Evolutionary conservation across 1,284 basidiomycete genomes (phyloP), one percentile per base, ranked within the genome.

Genomic region (Sporisorium graminicola): DNA sequence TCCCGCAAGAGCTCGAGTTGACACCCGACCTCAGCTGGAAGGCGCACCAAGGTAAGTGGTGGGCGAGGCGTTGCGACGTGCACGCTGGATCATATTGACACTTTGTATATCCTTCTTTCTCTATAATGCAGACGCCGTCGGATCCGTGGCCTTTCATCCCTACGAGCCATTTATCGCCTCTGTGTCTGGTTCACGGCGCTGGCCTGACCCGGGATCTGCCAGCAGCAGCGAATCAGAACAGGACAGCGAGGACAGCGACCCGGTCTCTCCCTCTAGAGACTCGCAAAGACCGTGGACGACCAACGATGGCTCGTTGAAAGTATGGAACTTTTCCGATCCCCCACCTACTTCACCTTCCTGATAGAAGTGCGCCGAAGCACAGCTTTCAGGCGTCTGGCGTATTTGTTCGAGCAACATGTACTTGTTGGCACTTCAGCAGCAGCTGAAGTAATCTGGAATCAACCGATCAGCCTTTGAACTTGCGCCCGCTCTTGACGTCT

Each of bases 401-500:
- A 35, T 13, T 35, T 12, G 35, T 35, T 35, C 35, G 14, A 35
- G 35, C 35, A 13, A 13, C 35, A 14, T 35, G 35, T 35, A 35
- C 8, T 35, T 35, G 35, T 14, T 35, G 35, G 35, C 35, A 35
- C 35, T 35, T 35, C 35, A 35, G 35, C 35, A 3, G 35, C 35
- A 3, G 35, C 2, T 18, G 37, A 18, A 40, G 12, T 5, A 40
- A 40, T 18, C 14, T 49, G 6, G 10, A 31, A 14, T 5, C 18
- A 29, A 29, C 7, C 43, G 13, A 16, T 61, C 58, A 76, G 3
- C 74, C 74, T 22, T 69, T 72, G 58, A 76, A 76, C 52, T 72
- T 76, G 10, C 74, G 43, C 1, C 69, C 74, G 49, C 69, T 72
- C 57, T 76, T 76, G 62, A 76, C 74, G 42, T 76, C 74, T 0